Evolutionary conservation across 352 stramenopile genomes (phyloP).

Genomic region (Pythium rishiriense): DNA sequence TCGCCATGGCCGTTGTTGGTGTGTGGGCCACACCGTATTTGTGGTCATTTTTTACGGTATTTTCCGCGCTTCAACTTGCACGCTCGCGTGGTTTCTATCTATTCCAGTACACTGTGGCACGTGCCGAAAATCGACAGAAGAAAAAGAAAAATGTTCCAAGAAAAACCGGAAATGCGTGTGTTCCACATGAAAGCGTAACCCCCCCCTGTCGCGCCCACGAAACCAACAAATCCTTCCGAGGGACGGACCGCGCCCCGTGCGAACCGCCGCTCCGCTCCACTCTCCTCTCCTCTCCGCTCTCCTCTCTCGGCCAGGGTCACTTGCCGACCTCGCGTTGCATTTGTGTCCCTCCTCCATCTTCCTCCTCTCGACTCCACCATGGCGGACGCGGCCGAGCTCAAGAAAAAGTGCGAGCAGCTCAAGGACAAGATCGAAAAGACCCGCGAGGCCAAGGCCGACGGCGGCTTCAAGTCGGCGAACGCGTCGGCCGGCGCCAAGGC

Average conservation of each 20-base stretch:
- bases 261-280: constrained; percentile 13
- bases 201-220: background rate
- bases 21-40: background rate
- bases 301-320: no score
- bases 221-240: constrained; percentile 11
- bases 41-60: no score
- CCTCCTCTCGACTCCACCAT: constrained; percentile 34
- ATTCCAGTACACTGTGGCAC: background rate
- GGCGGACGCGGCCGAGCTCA: constrained; percentile 73
- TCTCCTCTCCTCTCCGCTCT: background rate
- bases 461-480: constrained; percentile 72
- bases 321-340: no score
- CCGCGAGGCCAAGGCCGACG: constrained; percentile 72
- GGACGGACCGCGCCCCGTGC: background rate
- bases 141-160: constrained; percentile 5
- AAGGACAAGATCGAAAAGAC: constrained; percentile 89
- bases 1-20: background rate
- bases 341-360: background rate
- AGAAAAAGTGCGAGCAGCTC: constrained; percentile 87
- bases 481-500: constrained; percentile 62
- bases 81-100: background rate
- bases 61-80: no score
- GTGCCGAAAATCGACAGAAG: background rate
- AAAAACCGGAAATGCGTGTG: constrained; percentile 6
- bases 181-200: constrained; percentile 20